Conservation (phyloP, 352 stramenopile species). For the Globisporangium middletonii region DNA sequence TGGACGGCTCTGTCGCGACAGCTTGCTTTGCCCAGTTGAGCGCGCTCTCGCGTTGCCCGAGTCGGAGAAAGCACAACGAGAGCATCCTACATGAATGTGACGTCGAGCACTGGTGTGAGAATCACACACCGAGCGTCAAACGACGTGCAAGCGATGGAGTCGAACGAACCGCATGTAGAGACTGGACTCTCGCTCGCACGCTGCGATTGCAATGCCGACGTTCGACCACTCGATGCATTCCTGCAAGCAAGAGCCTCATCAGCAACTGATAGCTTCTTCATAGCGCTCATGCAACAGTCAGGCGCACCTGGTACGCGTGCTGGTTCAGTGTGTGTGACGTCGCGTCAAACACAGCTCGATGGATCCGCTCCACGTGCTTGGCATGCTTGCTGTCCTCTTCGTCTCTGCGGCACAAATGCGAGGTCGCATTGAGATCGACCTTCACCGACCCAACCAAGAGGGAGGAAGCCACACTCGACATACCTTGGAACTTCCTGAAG, state of each 20-base stretch:
- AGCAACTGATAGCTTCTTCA: neutral
- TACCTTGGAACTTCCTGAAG: conserved; percentile 28
- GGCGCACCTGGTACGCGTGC: conserved; percentile 32
- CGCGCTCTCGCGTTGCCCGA: conserved; percentile 25
- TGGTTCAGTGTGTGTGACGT: conserved; percentile 31
- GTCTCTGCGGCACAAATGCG: conserved; percentile 8
- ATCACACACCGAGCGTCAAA: neutral
- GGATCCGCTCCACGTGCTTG: conserved; percentile 18
- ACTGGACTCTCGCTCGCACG: conserved; percentile 25
- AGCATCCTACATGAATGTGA: conserved; percentile 16
- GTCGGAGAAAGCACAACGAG: conserved; percentile 31
- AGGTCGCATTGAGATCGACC: no score
- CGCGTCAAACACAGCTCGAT: conserved; percentile 41
- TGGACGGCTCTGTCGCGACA: conserved; percentile 36
- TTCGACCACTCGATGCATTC: conserved; percentile 47
- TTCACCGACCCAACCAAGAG: neutral
- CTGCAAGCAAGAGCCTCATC: conserved; percentile 12
- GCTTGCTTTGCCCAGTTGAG: conserved; percentile 42
- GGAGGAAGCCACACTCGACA: neutral
- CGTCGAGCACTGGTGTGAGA: no score
- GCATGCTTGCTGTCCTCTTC: conserved; percentile 5
- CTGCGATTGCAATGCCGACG: conserved; percentile 19
- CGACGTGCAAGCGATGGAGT: neutral
- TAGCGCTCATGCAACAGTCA: neutral
- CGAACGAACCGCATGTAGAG: conserved; percentile 41